A percentile compares a stretch with the other conserved stretches of the same genome.
phyloP scores from a whole-genome alignment of 805 yeast genomes.

The Ogataea ramenticola region DNA sequence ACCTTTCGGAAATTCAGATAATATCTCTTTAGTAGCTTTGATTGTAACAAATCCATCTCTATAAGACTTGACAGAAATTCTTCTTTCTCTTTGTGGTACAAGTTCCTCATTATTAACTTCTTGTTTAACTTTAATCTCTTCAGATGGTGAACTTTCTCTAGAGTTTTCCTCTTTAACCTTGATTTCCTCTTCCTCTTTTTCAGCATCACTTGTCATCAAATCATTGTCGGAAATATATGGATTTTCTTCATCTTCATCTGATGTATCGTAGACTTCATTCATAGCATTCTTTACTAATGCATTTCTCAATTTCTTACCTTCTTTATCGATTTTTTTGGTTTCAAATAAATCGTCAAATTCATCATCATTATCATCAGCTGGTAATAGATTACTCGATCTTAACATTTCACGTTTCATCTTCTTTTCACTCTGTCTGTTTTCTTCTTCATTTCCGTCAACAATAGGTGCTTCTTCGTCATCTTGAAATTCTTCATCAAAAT shows the following conservation, averaged over 20 bases:
- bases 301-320: slow-evolving; percentile 79
- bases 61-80: slow-evolving; percentile 34
- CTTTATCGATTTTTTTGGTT: slow-evolving; percentile 72
- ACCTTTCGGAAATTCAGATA: slow-evolving; percentile 66
- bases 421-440: slow-evolving; percentile 80
- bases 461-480: slow-evolving; percentile 99
- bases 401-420: slow-evolving; percentile 81
- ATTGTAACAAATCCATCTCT: slow-evolving; percentile 51
- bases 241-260: slow-evolving; percentile 60
- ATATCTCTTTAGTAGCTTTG: slow-evolving; percentile 53
- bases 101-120: slow-evolving; percentile 6
- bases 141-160: slow-evolving; percentile 3
- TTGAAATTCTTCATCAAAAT: slow-evolving; percentile 93
- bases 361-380: slow-evolving; percentile 51
- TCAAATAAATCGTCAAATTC: slow-evolving; percentile 62
- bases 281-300: slow-evolving; percentile 81
- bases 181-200: slow-evolving; percentile 25
- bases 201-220: slow-evolving; percentile 44
- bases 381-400: slow-evolving; percentile 64
- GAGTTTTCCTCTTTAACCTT: slow-evolving; percentile 30
- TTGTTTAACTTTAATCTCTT: slow-evolving; percentile 13
- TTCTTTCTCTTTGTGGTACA: slow-evolving; percentile 10
- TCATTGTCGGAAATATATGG: slow-evolving; percentile 77
- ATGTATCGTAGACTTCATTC: slow-evolving; percentile 82
- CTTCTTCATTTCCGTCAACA: slow-evolving; percentile 90